Evolutionary conservation across 108 stramenopile genomes (phyloP), one percentile per base, ranked within the genome.

Genomic region (Nannochloropsis gaditana): DNA sequence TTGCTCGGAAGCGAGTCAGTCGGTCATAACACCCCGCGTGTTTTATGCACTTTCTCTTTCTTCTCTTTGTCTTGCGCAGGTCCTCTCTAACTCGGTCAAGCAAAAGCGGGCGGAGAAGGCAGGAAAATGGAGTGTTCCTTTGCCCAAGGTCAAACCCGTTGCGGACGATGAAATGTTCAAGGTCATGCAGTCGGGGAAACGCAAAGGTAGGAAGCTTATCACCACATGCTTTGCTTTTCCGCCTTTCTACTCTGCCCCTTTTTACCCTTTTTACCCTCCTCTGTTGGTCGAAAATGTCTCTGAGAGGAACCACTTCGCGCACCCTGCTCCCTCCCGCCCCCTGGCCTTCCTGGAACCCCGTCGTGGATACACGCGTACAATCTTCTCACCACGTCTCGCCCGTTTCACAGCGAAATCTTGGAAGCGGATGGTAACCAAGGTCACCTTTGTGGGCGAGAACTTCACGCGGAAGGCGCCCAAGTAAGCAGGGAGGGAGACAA

Each of bases 71-170:
- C 47, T 31, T 31, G 31, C 31, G 31, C 47, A 50, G 47, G 47
- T 99, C 9, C 91, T 99, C 82, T 93, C 93, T 85, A 99, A 99
- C 91, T 97, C 97, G 19, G 95, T 99, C 79, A 99, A 99, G 89
- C 99, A 99, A 93, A 99, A 99, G 93, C 91, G 99, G 80, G 98
- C 97, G 88, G 99, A 99, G 92, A 98, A 98, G 94, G 99, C 99
- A 45, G 99, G 99, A 21, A 99, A 98, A 88, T 99, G 99, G 99
- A 95, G 95, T 86, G 99, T 99, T 8, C 99, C 99, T 43, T 96
- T 99, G 82, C 99, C 97, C 21, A 91, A 91, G 87, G 99, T 99
- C 83, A 98, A 98, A 87, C 97, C 99, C 1, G 95, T 99, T 82
- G 97, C 97, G 10, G 99, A 99, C 89, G 96, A 97, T 87, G 99